phyloP scores from a whole-genome alignment of 192 early-diverging fungal genomes.

The Linnemannia zychae region DNA sequence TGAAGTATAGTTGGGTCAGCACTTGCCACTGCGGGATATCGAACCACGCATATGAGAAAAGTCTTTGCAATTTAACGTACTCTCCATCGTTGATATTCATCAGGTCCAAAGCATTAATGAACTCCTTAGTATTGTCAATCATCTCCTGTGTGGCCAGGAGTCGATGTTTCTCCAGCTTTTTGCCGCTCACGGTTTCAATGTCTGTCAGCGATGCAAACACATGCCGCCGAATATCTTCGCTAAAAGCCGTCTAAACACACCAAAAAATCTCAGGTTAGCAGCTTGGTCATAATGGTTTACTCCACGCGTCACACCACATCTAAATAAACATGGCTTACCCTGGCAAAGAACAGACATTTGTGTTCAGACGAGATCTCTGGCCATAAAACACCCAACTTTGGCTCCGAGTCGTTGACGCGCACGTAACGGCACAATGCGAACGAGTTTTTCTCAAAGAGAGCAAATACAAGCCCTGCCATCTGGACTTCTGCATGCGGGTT shows the following conservation, averaged over 20 bases:
- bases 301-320: not conserved
- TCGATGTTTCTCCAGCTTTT: conserved; percentile 60
- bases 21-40: not conserved
- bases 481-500: conserved; percentile 46
- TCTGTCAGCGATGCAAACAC: conserved; percentile 66
- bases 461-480: conserved; percentile 68
- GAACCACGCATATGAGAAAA: not conserved
- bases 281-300: not conserved
- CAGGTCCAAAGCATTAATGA: conserved; percentile 72
- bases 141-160: conserved; percentile 65
- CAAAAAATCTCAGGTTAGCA: not conserved
- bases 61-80: conserved; percentile 41
- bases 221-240: conserved; percentile 72
- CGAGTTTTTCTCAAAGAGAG: conserved; percentile 62
- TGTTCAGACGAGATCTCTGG: conserved; percentile 60
- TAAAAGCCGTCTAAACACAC: conserved; percentile 70
- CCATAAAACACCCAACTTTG: conserved; percentile 74
- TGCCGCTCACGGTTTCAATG: conserved; percentile 54
- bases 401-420: conserved; percentile 57
- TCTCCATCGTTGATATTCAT: conserved; percentile 65
- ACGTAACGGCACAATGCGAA: conserved; percentile 77
- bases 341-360: conserved; percentile 62
- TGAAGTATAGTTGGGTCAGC: not conserved
- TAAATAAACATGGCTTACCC: conserved; percentile 34
- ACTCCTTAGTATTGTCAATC: conserved; percentile 63